phyloP scores from a whole-genome alignment of 1,284 basidiomycete genomes.

The Cryptococcus sp. region DNA sequence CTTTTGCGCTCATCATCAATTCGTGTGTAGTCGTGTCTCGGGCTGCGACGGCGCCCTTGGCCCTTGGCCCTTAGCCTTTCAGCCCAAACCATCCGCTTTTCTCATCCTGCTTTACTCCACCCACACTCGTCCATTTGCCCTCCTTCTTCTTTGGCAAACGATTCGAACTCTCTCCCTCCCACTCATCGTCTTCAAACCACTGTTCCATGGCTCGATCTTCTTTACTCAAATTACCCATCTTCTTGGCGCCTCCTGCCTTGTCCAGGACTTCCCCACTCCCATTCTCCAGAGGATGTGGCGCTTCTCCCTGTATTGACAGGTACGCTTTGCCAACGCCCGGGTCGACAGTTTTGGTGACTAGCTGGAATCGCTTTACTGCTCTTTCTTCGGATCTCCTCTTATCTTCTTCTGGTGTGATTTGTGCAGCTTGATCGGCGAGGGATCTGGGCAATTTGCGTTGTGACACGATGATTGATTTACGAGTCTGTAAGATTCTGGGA shows the following conservation, averaged over 20 bases:
- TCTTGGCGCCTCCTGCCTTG: slow-evolving; percentile 3
- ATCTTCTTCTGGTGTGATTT: not conserved
- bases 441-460: slow-evolving; percentile 16
- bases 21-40: no score
- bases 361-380: slow-evolving; percentile 39
- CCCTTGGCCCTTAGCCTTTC: no score
- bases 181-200: slow-evolving; percentile 34
- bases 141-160: slow-evolving; percentile 7
- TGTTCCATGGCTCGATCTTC: slow-evolving; percentile 26
- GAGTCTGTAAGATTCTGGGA: slow-evolving; percentile 32
- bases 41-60: no score
- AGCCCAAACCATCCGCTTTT: not conserved
- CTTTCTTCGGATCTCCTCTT: slow-evolving; percentile 19
- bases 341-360: slow-evolving; percentile 37
- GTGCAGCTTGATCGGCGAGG: not conserved
- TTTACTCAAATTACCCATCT: slow-evolving; percentile 5
- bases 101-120: slow-evolving; percentile 5
- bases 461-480: slow-evolving; percentile 28
- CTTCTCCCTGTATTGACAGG: slow-evolving; percentile 6
- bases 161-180: slow-evolving; percentile 20
- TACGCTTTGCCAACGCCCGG: slow-evolving; percentile 28
- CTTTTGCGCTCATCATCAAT: no score
- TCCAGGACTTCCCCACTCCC: slow-evolving; percentile 16
- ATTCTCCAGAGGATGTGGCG: slow-evolving; percentile 11
- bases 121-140: slow-evolving; percentile 26